phyloP scores from a whole-genome alignment of 1,284 basidiomycete species.

The Ganoderma lingzhi region DNA sequence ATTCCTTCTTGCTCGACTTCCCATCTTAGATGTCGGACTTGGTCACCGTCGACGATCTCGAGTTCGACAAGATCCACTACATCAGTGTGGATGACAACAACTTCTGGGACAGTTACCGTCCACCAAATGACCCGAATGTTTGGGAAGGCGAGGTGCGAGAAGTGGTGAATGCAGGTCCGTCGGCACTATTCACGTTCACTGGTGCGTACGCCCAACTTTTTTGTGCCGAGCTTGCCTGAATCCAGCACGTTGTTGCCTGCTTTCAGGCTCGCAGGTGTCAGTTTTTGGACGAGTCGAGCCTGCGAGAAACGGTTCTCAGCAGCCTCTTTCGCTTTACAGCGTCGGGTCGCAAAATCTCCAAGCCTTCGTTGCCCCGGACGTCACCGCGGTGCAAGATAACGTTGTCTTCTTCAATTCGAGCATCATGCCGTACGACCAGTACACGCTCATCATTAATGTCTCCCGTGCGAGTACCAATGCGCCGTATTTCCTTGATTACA shows the following conservation, averaged over 20 bases:
- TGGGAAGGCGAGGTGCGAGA: conserved; percentile 8
- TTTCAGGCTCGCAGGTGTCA: conserved; percentile 25
- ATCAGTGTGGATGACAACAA: too few species aligned
- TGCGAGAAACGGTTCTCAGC: conserved; percentile 9
- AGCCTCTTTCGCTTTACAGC: conserved; percentile 24
- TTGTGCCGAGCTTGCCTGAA: not conserved
- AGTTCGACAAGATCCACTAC: conserved; percentile 8
- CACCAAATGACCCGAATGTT: conserved; percentile 13
- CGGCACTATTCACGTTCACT: conserved; percentile 17
- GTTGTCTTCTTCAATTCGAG: conserved; percentile 27
- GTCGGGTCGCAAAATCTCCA: conserved; percentile 18
- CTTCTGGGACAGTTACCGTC: not conserved
- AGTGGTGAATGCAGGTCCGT: conserved; percentile 10
- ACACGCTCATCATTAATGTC: conserved; percentile 26
- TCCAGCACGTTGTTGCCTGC: too few species aligned
- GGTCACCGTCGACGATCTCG: conserved; percentile 10
- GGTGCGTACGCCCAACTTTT: conserved; percentile 12
- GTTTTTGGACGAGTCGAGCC: conserved; percentile 24
- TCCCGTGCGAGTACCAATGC: conserved; percentile 12
- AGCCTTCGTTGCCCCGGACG: conserved; percentile 17
- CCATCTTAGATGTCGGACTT: conserved; percentile 6
- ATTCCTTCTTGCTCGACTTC: not conserved
- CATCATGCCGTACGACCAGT: conserved; percentile 21
- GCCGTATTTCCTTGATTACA: conserved; percentile 26
- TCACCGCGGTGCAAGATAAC: conserved; percentile 13